Evolutionary conservation across 345 rosid species (phyloP), one percentile per base, ranked within the genome.

Genomic region (Kandelia obovata): DNA sequence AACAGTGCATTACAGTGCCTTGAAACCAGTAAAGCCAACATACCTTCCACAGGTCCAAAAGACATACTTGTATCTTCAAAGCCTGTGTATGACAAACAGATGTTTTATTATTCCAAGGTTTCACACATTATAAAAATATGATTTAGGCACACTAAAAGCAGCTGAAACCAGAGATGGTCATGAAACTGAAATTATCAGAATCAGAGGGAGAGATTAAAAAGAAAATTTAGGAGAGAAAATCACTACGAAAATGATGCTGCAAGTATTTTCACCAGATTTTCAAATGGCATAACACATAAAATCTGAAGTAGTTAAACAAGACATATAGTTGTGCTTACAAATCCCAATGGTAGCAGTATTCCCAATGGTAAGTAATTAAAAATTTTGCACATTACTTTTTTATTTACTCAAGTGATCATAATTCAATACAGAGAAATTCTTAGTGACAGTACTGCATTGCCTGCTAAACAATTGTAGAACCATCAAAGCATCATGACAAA

Each of bases 31-130:
- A 52, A 58, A 69, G 58, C 37, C 51, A 55, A 55, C 70, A 65
- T 87, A 92, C 99, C 97, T 89, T 94, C 99, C 64, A 87, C 88
- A 1, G 96, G 92, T 67, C 99, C 99, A 76, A 92, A 94, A 60
- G 97, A 75, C 68, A 95, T 80, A 74, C 89, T 78, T 30, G 96
- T 60, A 71, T 92, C 99, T 58, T 92, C 99, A 79, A 94, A 89
- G 62, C 97, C 99, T 94, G 90, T 84, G 66, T 57, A 53, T 75
- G 49, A 43, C 49, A 43, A 79, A 47, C 39, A 71, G 49, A 58
- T 59, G 62, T 62, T 61, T 8, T 34, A 47, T 52, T 21, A 71
- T 71, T 52, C 31, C 67, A 61, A 66, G 8, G 51, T 30, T 56
- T 25, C 35, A 56, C 28, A 28, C 57, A 55, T 25, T 43, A 58